These are phyloP conservation scores for Wickerhamomyces xylosicus DNA, from an alignment of 805 yeast species.

Conservation along the genomic window DNA sequence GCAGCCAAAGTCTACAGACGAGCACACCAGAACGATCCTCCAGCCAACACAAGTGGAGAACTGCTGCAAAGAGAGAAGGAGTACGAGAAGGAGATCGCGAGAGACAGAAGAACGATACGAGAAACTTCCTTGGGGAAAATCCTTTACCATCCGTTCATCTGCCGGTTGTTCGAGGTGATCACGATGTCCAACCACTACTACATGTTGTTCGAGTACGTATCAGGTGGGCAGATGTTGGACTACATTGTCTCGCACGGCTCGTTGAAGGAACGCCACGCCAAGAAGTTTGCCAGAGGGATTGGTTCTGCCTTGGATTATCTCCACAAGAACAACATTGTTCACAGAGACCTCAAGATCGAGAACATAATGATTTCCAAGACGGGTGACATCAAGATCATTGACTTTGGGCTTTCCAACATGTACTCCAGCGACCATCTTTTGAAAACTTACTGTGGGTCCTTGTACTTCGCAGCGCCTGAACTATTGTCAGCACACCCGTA, in stretches of 20 bases:
- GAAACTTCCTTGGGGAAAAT: conserved; percentile 92
- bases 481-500: conserved; percentile 86
- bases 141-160: conserved; percentile 84
- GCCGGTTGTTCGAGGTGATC: conserved; percentile 86
- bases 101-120: conserved; percentile 86
- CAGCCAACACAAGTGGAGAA: conserved; percentile 50
- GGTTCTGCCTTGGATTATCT: conserved; percentile 90
- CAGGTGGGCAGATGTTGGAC: conserved; percentile 96
- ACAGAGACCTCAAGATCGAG: conserved; percentile 93
- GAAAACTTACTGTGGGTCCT: conserved; percentile 93
- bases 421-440: conserved; percentile 62
- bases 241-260: conserved; percentile 95
- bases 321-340: conserved; percentile 90
- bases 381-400: conserved; percentile 93
- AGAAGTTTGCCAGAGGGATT: conserved; percentile 90
- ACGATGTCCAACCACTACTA: conserved; percentile 96
- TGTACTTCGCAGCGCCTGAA: conserved; percentile 98
- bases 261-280: conserved; percentile 84
- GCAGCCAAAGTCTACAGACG: conserved; percentile 72
- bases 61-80: conserved; percentile 55
- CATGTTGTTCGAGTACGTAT: conserved; percentile 92
- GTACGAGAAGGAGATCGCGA: conserved; percentile 71
- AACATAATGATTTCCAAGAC: conserved; percentile 88
- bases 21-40: conserved; percentile 59
- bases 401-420: conserved; percentile 89